phyloP scores from a whole-genome alignment of 306 rosid genomes.

The Albizia julibrissin region DNA sequence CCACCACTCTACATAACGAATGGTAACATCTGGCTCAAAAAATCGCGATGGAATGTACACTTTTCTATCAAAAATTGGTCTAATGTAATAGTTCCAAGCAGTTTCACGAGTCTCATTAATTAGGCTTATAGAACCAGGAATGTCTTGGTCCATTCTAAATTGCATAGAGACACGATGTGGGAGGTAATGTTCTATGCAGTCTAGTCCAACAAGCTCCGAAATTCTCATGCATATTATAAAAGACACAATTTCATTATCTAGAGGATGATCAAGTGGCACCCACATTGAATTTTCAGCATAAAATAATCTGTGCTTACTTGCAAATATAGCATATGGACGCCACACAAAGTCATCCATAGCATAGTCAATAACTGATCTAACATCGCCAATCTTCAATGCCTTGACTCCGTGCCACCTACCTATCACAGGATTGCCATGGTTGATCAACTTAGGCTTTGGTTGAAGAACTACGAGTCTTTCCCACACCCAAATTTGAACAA shows the following conservation, averaged over 20 bases:
- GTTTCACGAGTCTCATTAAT: not conserved
- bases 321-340: slow-evolving; percentile 52
- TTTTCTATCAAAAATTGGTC: slow-evolving; percentile 5
- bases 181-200: slow-evolving; percentile 33
- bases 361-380: slow-evolving; percentile 39
- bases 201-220: not conserved
- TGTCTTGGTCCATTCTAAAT: not conserved
- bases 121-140: not conserved
- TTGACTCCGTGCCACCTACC: slow-evolving; percentile 45
- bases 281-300: slow-evolving; percentile 35
- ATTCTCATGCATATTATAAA: not conserved
- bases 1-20: slow-evolving; percentile 35
- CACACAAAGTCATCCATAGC: slow-evolving; percentile 39
- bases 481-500: slow-evolving; percentile 68
- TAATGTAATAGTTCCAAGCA: slow-evolving; percentile 46
- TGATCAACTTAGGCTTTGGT: slow-evolving; percentile 31
- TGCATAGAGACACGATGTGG: slow-evolving; percentile 28
- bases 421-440: slow-evolving; percentile 28
- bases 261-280: slow-evolving; percentile 16
- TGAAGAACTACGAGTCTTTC: slow-evolving; percentile 50
- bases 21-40: slow-evolving; percentile 42
- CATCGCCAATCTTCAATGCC: slow-evolving; percentile 32
- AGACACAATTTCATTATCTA: slow-evolving; percentile 17
- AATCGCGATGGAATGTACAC: slow-evolving; percentile 42
- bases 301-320: slow-evolving; percentile 19